Evolutionary conservation across 2,329 filamentous ascomycete species (phyloP).

Genomic region (Colletotrichum sp.): DNA sequence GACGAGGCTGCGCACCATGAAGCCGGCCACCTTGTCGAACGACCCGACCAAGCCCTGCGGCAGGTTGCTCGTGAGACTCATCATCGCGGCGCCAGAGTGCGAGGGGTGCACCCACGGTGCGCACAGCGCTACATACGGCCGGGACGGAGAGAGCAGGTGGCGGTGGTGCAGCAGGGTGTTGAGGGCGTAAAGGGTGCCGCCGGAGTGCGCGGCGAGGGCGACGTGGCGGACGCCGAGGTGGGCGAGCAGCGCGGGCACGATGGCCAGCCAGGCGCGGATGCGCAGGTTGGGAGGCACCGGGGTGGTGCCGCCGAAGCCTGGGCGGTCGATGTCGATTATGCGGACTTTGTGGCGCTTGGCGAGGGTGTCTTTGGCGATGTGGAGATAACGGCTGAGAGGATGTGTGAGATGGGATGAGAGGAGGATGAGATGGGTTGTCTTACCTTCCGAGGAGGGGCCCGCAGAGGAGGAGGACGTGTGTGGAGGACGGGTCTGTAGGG

Average conservation of each 20-base stretch:
- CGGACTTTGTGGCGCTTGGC: slow-evolving; percentile 35
- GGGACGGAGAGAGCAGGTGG: slow-evolving; percentile 27
- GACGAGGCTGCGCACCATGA: slow-evolving; percentile 24
- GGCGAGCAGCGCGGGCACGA: slow-evolving; percentile 33
- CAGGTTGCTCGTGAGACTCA: slow-evolving; percentile 26
- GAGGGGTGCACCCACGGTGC: slow-evolving; percentile 35
- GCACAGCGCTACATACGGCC: slow-evolving; percentile 30
- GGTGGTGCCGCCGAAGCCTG: slow-evolving; percentile 40
- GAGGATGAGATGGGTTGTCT: background rate
- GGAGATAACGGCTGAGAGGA: slow-evolving; percentile 18
- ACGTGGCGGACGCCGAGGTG: slow-evolving; percentile 36
- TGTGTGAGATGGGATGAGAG: background rate
- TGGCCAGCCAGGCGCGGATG: slow-evolving; percentile 31
- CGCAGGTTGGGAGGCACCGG: slow-evolving; percentile 20
- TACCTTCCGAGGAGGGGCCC: slow-evolving; percentile 27
- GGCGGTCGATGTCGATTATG: slow-evolving; percentile 36
- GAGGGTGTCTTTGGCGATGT: slow-evolving; percentile 35
- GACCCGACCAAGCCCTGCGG: slow-evolving; percentile 24
- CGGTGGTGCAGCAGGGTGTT: slow-evolving; percentile 34
- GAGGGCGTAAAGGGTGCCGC: slow-evolving; percentile 34
- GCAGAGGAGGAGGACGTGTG: slow-evolving; percentile 34
- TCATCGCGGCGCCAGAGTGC: slow-evolving; percentile 25
- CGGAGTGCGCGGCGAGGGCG: slow-evolving; percentile 32
- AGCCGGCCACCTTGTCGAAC: slow-evolving; percentile 24
- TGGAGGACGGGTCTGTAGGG: slow-evolving; percentile 25